Base-by-base conservation (phyloP, 1,284 basidiomycete genomes). In the Rugosomyces carneus region DNA sequence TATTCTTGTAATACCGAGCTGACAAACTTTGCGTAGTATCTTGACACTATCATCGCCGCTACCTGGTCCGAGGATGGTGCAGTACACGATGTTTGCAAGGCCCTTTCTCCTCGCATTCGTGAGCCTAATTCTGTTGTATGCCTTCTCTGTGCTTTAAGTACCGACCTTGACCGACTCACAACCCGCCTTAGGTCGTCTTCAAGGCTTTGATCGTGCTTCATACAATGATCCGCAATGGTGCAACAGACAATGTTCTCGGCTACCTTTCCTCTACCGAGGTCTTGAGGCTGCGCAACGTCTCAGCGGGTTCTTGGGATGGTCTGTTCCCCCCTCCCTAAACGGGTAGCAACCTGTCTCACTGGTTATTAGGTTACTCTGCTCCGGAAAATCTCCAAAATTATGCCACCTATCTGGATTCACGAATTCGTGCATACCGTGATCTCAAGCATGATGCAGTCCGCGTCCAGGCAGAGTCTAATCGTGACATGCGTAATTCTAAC, bases 191-290 rank as follows among this genome's bases (percentile, higher is more conserved):
- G 92, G 78, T 96, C 55, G 93, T 93, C 13, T 96, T 98, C 82
- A 99, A 99, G 61, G 90, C 93, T 0, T 74, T 99, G 56, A 84
- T 99, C 58, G 90, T 96, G 5, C 71, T 98, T 16, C 95, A 99
- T 64, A 93, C 86, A 24, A 89, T 99, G 84, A 89, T 99, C 60
- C 82, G 94, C 23, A 91, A 92, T 50, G 94, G 93, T 13, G 79
- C 89, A 10, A 93, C 94, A 11, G 93, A 97, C 69, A 89, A 92
- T 57, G 81, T 98, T 5, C 79, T 98, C 26, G 73, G 78, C 9
- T 86, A 91, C 61, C 76, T 97, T 15, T 84, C 89, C 3, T 78
- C 82, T 26, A 76, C 80, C 3, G 90, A 95, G 56, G 73, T 89
- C 11, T 70, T 98, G 36, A 80, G 82, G 45, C 70, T 97, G 42